Conservation (phyloP, 208 protist genomes). For the Leishmania mexicana region DNA sequence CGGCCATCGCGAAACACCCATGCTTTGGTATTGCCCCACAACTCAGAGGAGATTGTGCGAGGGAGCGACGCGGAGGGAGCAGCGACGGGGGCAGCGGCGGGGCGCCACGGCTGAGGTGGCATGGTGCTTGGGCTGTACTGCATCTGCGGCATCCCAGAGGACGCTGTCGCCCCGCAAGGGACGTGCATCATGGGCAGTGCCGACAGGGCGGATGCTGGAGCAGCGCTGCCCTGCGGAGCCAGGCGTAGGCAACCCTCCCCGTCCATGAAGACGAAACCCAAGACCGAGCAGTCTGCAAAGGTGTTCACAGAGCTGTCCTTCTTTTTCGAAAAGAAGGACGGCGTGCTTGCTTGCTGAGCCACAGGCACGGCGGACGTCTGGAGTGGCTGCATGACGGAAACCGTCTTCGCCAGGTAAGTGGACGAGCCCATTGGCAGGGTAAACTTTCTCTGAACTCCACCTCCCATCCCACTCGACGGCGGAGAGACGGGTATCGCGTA, state of each 20-base stretch:
- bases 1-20: conserved; percentile 23
- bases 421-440: not conserved
- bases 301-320: not conserved
- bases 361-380: not conserved
- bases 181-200: not conserved
- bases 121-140: not conserved
- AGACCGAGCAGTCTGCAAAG: conserved; percentile 5
- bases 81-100: not conserved
- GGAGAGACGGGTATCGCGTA: not conserved
- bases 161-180: not conserved
- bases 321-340: not conserved
- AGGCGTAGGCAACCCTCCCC: conserved; percentile 11
- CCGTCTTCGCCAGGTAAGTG: not conserved
- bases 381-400: not conserved
- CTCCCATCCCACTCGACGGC: not conserved
- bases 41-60: not conserved
- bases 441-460: not conserved
- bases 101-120: not conserved
- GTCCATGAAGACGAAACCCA: conserved; percentile 25
- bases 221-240: not conserved
- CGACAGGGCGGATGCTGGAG: not conserved
- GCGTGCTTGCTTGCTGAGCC: not conserved
- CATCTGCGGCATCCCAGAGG: not conserved
- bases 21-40: conserved; percentile 20
- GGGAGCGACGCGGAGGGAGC: not conserved